Evolutionary conservation across 352 stramenopile species (phyloP), one percentile per base, ranked within the genome.

Genomic region (Globisporangium iwayamae): DNA sequence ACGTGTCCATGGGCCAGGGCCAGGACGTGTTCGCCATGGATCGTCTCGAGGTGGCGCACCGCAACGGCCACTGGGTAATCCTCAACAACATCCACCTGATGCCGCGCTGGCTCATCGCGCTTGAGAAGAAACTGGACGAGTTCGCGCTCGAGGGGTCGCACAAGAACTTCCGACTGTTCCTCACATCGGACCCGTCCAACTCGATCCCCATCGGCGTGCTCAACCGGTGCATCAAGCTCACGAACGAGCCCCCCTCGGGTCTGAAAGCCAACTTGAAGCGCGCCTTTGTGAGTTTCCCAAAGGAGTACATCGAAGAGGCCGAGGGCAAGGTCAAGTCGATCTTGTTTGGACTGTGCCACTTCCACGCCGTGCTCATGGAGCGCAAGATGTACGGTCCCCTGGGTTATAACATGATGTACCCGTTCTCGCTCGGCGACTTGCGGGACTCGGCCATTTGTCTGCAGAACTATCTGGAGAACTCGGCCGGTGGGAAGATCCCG

Each of bases 341-440:
- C 69, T 73, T 99, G 25, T 99, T 99, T 74, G 96, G 94, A 0
- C 76, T 99, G 3, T 99, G 96, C 75, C 90, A 98, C 78, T 99
- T 99, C 75, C 96, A 99, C 70, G 95, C 96, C 11, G 85, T 98
- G 56, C 91, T 99, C 59, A 98, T 98, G 91, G 96, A 99, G 72
- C 87, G 96, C 38, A 99, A 99, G 72, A 97, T 98, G 79, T 99
- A 98, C 71, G 96, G 96, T 4, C 92, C 96, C 14, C 93, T 98
- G 61, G 96, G 96, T n/a, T 99, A 98, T 81, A 99, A 99, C 69
- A 99, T 99, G 95, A 98, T 98, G 78, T 99, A 99, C 68, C 96
- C 96, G 5, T 99, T 99, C 74, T 98, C 90, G 28, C 90, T 98
- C 55, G 96, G 96, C 16, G 96, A 99, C 70, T 78, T 99, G 58